Evolutionary conservation across 352 stramenopile species (phyloP), one percentile per base, ranked within the genome.

Genomic region (Pythium aphanidermatum): DNA sequence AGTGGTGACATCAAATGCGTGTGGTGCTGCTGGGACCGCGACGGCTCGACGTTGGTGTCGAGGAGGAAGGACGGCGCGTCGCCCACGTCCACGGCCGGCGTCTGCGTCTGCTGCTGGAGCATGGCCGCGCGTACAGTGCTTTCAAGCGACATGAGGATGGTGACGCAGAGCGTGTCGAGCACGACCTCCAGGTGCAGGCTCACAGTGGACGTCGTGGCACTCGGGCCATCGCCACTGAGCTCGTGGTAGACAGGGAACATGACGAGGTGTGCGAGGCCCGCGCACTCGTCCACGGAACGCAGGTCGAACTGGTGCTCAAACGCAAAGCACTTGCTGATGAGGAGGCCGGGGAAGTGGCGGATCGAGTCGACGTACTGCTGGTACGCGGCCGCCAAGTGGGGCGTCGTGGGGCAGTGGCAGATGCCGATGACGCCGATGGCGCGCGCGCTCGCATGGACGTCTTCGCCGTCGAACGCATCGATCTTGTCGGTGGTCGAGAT

Each of bases 231-330:
- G 19, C 34, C 27, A 41, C 62, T 64, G 21, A 94, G 63, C 8
- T 79, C 70, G 40, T 91, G 80, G 40, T 83, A 68, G 19, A 77
- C 68, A 11, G 80, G 83, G 58, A 94, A 91, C 70, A 94, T 86
- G 26, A 92, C 75, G 41, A 94, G 68, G 45, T 92, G 63, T 11
- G 34, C 52, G 7, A 91, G 59, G 19, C 58, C 51, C 19, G 72
- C 66, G 44, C 74, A 83, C 50, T 92, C 72, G 14, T 70, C 62
- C 7, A 80, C 55, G 1, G 66, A 77, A 4, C 46, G 57, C 24
- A 71, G 58, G 25, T 91, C 79, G 34, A 94, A 91, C 16, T 62
- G 55, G 51, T 88, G 76, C 48, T 94, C 79, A 42, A 94, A 94
- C 19, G 76, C 79, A 60, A 91, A 92, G 46, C 82, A 83, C 39